phyloP scores from a whole-genome alignment of 805 yeast species.

The Torulaspora delbrueckii region DNA sequence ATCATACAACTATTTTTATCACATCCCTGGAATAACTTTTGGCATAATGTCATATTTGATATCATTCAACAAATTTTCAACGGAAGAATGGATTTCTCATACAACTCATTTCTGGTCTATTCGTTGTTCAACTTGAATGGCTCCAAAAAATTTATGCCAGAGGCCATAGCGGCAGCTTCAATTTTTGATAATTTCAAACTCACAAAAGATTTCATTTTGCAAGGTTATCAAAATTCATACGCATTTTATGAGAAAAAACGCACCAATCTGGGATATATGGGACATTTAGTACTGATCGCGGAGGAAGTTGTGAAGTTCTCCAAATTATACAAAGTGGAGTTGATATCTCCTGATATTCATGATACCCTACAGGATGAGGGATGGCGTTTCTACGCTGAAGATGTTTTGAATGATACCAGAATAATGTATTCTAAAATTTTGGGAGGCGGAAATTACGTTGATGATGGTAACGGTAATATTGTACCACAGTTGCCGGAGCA shows the following conservation, averaged over 20 bases:
- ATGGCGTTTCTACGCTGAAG: slow-evolving; percentile 31
- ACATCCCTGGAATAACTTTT: slow-evolving; percentile 95
- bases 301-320: slow-evolving; percentile 92
- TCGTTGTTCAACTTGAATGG: slow-evolving; percentile 28
- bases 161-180: background rate
- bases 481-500: slow-evolving; percentile 24
- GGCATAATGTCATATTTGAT: slow-evolving; percentile 96
- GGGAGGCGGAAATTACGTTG: slow-evolving; percentile 35
- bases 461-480: slow-evolving; percentile 30
- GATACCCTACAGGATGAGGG: slow-evolving; percentile 18
- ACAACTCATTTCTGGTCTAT: slow-evolving; percentile 65
- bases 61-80: slow-evolving; percentile 90
- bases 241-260: slow-evolving; percentile 54
- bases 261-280: slow-evolving; percentile 88
- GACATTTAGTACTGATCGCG: slow-evolving; percentile 89
- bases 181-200: slow-evolving; percentile 56
- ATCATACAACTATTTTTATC: slow-evolving; percentile 72
- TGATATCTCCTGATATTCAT: slow-evolving; percentile 32
- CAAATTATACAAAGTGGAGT: slow-evolving; percentile 37
- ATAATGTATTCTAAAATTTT: slow-evolving; percentile 35
- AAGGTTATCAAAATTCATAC: slow-evolving; percentile 57
- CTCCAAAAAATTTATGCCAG: slow-evolving; percentile 17
- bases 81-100: slow-evolving; percentile 80
- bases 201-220: slow-evolving; percentile 53
- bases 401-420: slow-evolving; percentile 32